These are phyloP conservation scores for Podila horticola DNA, from an alignment of 192 early-diverging fungal species.

Conservation along the genomic window DNA sequence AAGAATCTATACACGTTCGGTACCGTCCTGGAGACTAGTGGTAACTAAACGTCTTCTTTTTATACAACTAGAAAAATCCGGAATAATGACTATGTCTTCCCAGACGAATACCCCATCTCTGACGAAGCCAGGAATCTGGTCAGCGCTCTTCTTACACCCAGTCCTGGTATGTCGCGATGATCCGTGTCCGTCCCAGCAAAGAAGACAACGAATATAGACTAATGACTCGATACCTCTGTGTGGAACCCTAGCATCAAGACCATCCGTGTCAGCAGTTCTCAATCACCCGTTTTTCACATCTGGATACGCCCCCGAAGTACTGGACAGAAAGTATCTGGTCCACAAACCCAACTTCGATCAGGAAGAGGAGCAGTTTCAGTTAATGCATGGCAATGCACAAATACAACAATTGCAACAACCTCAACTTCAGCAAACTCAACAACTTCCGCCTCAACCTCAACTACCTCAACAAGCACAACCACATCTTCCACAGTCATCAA, in stretches of 20 bases:
- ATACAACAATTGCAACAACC: not conserved
- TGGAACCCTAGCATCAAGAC: constrained; percentile 33
- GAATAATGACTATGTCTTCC: constrained; percentile 79
- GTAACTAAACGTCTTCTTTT: no score
- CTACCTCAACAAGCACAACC: not conserved
- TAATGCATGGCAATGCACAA: not conserved
- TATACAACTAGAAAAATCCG: constrained; percentile 35
- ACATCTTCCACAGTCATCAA: not conserved
- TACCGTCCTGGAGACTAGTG: no score
- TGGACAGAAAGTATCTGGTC: constrained; percentile 9
- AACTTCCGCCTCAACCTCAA: not conserved
- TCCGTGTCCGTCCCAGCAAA: no score
- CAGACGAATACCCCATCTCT: constrained; percentile 67
- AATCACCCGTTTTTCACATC: constrained; percentile 49
- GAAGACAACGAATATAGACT: not conserved
- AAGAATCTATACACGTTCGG: constrained; percentile 7
- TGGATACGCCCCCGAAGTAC: constrained; percentile 27
- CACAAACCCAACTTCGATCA: constrained; percentile 25
- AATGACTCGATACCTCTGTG: not conserved
- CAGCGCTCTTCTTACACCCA: constrained; percentile 68
- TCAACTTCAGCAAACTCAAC: not conserved
- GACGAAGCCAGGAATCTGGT: constrained; percentile 76
- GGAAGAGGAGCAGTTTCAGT: constrained; percentile 19
- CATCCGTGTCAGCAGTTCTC: constrained; percentile 38
- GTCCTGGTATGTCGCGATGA: constrained; percentile 54